phyloP scores from a whole-genome alignment of 2,329 filamentous ascomycete genomes.

The Amauroascus niger region DNA sequence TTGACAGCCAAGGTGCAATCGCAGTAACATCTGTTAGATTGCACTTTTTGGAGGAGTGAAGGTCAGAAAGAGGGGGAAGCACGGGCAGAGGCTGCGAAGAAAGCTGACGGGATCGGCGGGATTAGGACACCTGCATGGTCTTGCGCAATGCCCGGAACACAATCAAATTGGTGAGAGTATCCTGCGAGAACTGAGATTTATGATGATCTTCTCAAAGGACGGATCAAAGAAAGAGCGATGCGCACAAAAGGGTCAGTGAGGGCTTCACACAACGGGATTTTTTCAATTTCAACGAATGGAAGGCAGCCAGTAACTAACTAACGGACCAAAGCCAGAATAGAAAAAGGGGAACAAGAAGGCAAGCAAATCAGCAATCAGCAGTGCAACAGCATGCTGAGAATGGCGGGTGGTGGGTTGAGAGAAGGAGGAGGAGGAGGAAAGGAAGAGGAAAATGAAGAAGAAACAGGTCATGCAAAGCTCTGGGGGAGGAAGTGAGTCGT shows the following conservation, averaged over 20 bases:
- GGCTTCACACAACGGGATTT: not conserved
- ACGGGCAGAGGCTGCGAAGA: constrained; percentile 1
- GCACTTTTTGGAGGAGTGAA: not conserved
- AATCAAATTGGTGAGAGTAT: not conserved
- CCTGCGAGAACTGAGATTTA: not conserved
- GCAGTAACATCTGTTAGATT: not conserved
- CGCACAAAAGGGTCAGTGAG: not conserved
- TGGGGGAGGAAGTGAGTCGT: not conserved
- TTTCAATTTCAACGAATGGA: not conserved
- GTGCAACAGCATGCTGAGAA: not conserved
- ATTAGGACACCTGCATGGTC: not conserved
- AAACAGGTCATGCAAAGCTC: not conserved
- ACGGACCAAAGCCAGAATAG: not conserved
- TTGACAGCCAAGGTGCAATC: not conserved
- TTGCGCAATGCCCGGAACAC: not conserved
- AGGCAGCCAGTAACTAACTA: not conserved
- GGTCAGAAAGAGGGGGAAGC: not conserved
- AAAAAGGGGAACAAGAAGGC: not conserved
- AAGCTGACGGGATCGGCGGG: not conserved
- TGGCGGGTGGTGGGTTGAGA: not conserved
- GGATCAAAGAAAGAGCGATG: not conserved
- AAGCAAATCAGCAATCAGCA: not conserved
- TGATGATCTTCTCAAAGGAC: not conserved
- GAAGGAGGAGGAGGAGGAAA: not conserved
- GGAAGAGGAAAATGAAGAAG: not conserved